Conservation (phyloP, 768 basidiomycete species). For the Tylopilus sp. region DNA sequence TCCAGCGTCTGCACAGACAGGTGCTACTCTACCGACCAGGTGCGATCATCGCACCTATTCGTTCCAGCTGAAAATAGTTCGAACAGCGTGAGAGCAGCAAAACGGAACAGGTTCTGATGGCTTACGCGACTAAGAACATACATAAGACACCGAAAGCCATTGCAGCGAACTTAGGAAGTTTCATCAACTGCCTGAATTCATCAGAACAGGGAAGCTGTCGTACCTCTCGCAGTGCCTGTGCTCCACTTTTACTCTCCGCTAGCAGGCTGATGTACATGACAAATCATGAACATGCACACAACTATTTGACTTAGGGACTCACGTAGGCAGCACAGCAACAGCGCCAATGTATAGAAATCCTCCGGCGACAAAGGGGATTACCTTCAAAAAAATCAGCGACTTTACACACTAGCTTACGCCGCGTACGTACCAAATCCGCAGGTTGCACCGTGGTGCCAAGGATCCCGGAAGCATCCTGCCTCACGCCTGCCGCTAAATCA, state of each 20-base stretch:
- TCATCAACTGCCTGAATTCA: slow-evolving; percentile 18
- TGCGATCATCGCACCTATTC: slow-evolving; percentile 46
- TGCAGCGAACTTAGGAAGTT: slow-evolving; percentile 68
- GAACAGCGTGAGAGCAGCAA: slow-evolving; percentile 17
- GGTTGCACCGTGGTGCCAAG: slow-evolving; percentile 79
- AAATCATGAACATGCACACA: slow-evolving; percentile 9
- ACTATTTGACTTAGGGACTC: slow-evolving; percentile 33
- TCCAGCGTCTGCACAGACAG: background rate
- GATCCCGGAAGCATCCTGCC: slow-evolving; percentile 71
- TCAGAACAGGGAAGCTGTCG: slow-evolving; percentile 6
- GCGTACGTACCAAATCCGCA: slow-evolving; percentile 70
- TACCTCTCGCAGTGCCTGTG: slow-evolving; percentile 89
- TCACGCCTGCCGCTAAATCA: slow-evolving; percentile 74
- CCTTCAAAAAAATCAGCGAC: slow-evolving; percentile 40
- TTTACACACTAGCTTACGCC: slow-evolving; percentile 11
- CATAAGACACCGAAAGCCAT: slow-evolving; percentile 89
- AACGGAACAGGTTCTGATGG: slow-evolving; percentile 23
- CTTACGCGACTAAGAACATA: slow-evolving; percentile 92
- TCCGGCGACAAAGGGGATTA: slow-evolving; percentile 86
- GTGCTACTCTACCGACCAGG: slow-evolving; percentile 2
- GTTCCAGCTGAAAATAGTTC: slow-evolving; percentile 59
- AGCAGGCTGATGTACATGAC: slow-evolving; percentile 53
- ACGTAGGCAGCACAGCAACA: slow-evolving; percentile 89
- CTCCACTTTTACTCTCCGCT: slow-evolving; percentile 82
- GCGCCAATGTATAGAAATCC: slow-evolving; percentile 94